phyloP scores from a whole-genome alignment of 2,329 filamentous ascomycete genomes.

The Colletotrichum sp. region DNA sequence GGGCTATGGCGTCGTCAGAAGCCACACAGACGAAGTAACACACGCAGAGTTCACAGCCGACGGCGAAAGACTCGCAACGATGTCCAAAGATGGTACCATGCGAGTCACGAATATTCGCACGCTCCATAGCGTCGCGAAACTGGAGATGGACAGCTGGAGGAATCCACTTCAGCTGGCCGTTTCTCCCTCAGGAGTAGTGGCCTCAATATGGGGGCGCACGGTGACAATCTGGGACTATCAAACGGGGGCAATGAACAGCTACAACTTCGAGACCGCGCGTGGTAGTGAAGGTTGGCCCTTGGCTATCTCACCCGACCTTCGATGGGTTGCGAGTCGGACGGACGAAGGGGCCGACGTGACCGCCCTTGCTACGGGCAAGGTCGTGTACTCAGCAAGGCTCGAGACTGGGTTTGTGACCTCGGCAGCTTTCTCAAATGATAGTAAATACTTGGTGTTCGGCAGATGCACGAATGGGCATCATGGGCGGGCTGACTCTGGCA shows the following conservation, averaged over 20 bases:
- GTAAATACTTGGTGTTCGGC: not conserved
- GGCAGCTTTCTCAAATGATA: slow-evolving; percentile 2
- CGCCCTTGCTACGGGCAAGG: slow-evolving; percentile 11
- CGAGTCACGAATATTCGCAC: slow-evolving; percentile 1
- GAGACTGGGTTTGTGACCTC: slow-evolving; percentile 14
- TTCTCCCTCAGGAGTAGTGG: not conserved
- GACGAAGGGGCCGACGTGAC: slow-evolving; percentile 18
- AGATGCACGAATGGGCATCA: slow-evolving; percentile 6
- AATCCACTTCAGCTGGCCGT: slow-evolving; percentile 15
- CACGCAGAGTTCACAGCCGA: slow-evolving; percentile 17
- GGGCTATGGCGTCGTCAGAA: slow-evolving; percentile 5
- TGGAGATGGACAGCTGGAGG: slow-evolving; percentile 15
- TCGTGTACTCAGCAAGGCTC: slow-evolving; percentile 2
- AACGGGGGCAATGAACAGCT: slow-evolving; percentile 8
- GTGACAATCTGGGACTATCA: slow-evolving; percentile 16
- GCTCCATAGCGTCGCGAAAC: slow-evolving; percentile 7
- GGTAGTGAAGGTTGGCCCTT: slow-evolving; percentile 16
- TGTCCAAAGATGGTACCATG: slow-evolving; percentile 16
- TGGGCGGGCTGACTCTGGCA: not conserved
- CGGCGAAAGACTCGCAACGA: not conserved
- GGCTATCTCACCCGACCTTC: slow-evolving; percentile 13
- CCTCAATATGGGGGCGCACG: slow-evolving; percentile 10
- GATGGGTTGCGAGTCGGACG: slow-evolving; percentile 11
- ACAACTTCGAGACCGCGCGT: slow-evolving; percentile 4
- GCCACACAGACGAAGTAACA: slow-evolving; percentile 19